phyloP scores from a whole-genome alignment of 306 rosid genomes.

The Mucuna pruriens region DNA sequence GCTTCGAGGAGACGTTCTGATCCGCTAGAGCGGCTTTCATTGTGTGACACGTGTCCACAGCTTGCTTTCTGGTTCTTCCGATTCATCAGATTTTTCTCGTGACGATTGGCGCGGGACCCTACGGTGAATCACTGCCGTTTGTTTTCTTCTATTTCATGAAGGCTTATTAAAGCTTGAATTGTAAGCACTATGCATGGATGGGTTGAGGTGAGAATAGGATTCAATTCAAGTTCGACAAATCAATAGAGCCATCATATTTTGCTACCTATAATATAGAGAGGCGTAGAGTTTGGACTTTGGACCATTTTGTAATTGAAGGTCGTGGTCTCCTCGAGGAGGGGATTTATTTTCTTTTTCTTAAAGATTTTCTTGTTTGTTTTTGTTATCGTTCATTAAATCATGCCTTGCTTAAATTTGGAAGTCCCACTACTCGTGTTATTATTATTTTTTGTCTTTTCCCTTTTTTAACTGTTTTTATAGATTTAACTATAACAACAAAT shows the following conservation, averaged over 20 bases:
- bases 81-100: slow-evolving; percentile 29
- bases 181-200: background rate
- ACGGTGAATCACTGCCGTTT: slow-evolving; percentile 40
- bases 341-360: background rate
- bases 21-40: background rate
- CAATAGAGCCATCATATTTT: background rate
- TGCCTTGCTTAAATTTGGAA: background rate
- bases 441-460: background rate
- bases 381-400: background rate
- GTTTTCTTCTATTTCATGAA: slow-evolving; percentile 8
- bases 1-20: background rate
- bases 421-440: background rate
- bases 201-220: background rate
- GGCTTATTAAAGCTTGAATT: background rate
- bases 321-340: background rate
- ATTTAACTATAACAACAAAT: background rate
- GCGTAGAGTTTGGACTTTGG: background rate
- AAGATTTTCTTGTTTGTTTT: background rate
- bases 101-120: slow-evolving; percentile 34
- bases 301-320: background rate
- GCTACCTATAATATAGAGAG: background rate
- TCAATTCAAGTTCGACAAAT: background rate
- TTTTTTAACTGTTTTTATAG: background rate
- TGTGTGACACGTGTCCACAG: slow-evolving; percentile 39
- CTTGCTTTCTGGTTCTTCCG: background rate